Evolutionary conservation across 305 asterid species (phyloP).

Genomic region (Fraxinus latifolia): DNA sequence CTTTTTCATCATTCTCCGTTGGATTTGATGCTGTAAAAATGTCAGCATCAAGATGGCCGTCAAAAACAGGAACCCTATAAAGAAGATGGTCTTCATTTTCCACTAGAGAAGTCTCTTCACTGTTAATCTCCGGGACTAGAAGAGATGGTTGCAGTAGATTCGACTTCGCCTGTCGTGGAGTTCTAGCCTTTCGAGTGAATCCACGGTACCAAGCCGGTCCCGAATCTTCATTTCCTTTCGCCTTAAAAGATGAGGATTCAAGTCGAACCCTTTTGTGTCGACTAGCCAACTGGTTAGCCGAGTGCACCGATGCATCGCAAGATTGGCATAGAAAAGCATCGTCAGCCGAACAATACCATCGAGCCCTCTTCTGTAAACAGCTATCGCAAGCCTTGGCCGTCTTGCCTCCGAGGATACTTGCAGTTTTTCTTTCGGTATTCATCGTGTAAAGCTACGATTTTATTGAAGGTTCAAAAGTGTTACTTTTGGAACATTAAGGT

Average conservation of each 20-base stretch:
- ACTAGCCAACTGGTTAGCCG: slow-evolving; percentile 65
- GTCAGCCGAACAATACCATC: slow-evolving; percentile 76
- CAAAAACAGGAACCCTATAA: slow-evolving; percentile 55
- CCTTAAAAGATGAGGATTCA: slow-evolving; percentile 33
- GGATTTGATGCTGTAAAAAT: slow-evolving; percentile 22
- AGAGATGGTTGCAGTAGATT: slow-evolving; percentile 1
- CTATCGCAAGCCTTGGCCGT: slow-evolving; percentile 72
- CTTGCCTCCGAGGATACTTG: slow-evolving; percentile 52
- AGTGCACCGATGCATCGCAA: slow-evolving; percentile 62
- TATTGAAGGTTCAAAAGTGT: background rate
- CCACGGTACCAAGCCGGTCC: slow-evolving; percentile 64
- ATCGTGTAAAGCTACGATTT: background rate
- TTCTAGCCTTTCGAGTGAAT: slow-evolving; percentile 61
- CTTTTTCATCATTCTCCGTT: slow-evolving; percentile 15
- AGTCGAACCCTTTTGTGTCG: slow-evolving; percentile 66
- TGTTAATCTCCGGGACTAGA: slow-evolving; percentile 55
- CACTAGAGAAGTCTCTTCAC: slow-evolving; percentile 33
- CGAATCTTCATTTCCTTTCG: background rate
- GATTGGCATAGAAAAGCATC: slow-evolving; percentile 80
- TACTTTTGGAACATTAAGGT: background rate
- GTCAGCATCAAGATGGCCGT: slow-evolving; percentile 33
- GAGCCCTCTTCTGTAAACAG: slow-evolving; percentile 59
- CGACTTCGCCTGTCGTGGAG: slow-evolving; percentile 43
- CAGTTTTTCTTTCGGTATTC: slow-evolving; percentile 38
- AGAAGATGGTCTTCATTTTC: slow-evolving; percentile 52